Percentiles rank a stretch among this genome's conserved stretches.
phyloP scores from a whole-genome alignment of 2,329 filamentous ascomycete species.

The Ophiocordyceps camponoti-rufipedis region DNA sequence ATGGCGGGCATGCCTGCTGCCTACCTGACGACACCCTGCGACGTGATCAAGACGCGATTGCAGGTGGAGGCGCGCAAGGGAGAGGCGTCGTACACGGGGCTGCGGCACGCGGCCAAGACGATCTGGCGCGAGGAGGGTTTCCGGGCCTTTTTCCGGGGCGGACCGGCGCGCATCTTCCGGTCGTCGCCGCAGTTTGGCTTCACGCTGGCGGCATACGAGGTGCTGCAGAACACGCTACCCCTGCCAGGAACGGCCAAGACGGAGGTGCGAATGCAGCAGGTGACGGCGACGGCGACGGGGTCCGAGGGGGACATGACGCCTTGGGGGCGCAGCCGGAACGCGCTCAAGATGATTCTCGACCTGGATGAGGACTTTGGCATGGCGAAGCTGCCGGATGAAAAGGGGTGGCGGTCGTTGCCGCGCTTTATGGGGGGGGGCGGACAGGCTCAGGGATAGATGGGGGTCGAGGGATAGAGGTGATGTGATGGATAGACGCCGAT shows the following conservation, averaged over 20 bases:
- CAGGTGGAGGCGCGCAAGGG: slow-evolving; percentile 97
- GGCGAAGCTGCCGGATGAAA: slow-evolving; percentile 38
- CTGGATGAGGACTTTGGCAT: slow-evolving; percentile 85
- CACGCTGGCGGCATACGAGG: slow-evolving; percentile 87
- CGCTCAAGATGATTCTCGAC: slow-evolving; percentile 88
- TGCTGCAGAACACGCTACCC: slow-evolving; percentile 66
- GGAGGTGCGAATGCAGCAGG: slow-evolving; percentile 38
- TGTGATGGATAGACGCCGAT: background rate
- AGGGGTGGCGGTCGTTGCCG: slow-evolving; percentile 35
- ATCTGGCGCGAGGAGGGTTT: slow-evolving; percentile 86
- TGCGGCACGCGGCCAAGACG: slow-evolving; percentile 70
- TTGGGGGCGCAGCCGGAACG: slow-evolving; percentile 56
- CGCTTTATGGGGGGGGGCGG: slow-evolving; percentile 22
- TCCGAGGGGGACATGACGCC: slow-evolving; percentile 24
- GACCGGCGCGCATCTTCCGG: slow-evolving; percentile 82
- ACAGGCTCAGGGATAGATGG: background rate
- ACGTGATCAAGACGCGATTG: slow-evolving; percentile 97
- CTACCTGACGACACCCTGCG: slow-evolving; percentile 91
- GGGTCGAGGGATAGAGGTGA: background rate
- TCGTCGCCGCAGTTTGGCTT: slow-evolving; percentile 97
- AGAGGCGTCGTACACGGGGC: slow-evolving; percentile 69
- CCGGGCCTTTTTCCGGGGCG: slow-evolving; percentile 95
- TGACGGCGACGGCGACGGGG: slow-evolving; percentile 20
- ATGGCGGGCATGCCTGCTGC: slow-evolving; percentile 85
- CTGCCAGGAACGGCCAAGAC: slow-evolving; percentile 42